Evolutionary conservation across 306 rosid genomes (phyloP).

Genomic region (Ormosia semicastrata): DNA sequence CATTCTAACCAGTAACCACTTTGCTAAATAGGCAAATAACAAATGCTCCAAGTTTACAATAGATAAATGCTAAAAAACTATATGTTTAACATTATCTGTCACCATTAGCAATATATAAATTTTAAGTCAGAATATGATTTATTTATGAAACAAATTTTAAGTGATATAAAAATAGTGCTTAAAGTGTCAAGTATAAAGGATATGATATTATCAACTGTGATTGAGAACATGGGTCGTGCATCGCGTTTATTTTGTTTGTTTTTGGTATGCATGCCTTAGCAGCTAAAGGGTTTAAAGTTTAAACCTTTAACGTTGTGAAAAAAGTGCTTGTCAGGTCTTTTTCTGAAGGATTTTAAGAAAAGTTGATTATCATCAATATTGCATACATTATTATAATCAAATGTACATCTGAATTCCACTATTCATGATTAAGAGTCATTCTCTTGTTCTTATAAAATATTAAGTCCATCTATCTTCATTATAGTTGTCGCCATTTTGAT

Average conservation of each 20-base stretch:
- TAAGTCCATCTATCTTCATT: not conserved
- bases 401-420: not conserved
- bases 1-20: not conserved
- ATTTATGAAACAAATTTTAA: too few species aligned
- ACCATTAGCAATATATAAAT: too few species aligned
- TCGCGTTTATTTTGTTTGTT: not conserved
- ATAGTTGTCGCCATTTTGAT: not conserved
- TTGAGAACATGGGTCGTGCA: not conserved
- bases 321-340: not conserved
- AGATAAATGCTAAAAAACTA: too few species aligned
- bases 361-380: not conserved
- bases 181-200: not conserved
- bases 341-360: not conserved
- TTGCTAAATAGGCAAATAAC: too few species aligned
- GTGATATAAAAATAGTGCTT: not conserved
- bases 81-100: too few species aligned
- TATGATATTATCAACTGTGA: not conserved
- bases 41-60: not conserved
- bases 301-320: not conserved
- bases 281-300: not conserved
- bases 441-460: not conserved
- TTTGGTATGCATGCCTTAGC: not conserved
- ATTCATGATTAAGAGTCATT: not conserved
- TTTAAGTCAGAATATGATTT: not conserved
- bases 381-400: not conserved